phyloP scores from a whole-genome alignment of 768 basidiomycete genomes.

The Lactifluus volemus region DNA sequence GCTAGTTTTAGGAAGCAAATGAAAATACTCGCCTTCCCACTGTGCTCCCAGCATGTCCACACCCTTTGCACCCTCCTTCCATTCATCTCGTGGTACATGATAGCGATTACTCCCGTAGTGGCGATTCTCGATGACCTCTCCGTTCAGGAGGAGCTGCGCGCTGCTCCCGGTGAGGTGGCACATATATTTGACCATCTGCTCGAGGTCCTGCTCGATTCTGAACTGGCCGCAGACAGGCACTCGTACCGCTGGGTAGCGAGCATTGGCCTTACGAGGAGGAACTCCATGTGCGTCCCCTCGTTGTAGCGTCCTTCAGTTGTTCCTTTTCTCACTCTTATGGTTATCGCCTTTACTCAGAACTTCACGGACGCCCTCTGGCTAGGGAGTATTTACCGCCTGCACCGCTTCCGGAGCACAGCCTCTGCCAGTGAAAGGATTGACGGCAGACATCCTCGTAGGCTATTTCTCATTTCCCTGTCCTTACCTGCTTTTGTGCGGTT shows the following conservation, averaged over 20 bases:
- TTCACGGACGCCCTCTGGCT: constrained; percentile 38
- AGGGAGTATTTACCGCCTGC: constrained; percentile 61
- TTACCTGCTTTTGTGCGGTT: neutral
- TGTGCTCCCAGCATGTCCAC: constrained; percentile 48
- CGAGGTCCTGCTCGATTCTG: constrained; percentile 59
- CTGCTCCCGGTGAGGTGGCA: constrained; percentile 63
- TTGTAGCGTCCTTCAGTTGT: neutral
- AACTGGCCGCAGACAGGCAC: constrained; percentile 26
- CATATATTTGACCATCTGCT: constrained; percentile 76
- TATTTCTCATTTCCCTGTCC: neutral
- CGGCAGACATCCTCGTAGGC: constrained; percentile 71
- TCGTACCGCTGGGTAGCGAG: constrained; percentile 53
- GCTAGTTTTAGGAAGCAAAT: constrained; percentile 69
- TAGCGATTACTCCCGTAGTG: constrained; percentile 74
- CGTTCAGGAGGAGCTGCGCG: constrained; percentile 43
- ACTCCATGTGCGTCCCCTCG: constrained; percentile 41
- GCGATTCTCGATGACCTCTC: constrained; percentile 51
- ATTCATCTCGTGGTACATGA: constrained; percentile 53
- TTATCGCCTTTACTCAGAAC: constrained; percentile 32
- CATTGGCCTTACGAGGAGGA: constrained; percentile 78
- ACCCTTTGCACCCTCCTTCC: constrained; percentile 60
- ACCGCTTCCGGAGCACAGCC: constrained; percentile 69
- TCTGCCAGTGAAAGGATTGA: constrained; percentile 82
- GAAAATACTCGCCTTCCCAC: constrained; percentile 74
- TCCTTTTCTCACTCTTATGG: neutral